Base-by-base conservation (phyloP, 2,329 filamentous ascomycete species). In the Aspergillus candidus region DNA sequence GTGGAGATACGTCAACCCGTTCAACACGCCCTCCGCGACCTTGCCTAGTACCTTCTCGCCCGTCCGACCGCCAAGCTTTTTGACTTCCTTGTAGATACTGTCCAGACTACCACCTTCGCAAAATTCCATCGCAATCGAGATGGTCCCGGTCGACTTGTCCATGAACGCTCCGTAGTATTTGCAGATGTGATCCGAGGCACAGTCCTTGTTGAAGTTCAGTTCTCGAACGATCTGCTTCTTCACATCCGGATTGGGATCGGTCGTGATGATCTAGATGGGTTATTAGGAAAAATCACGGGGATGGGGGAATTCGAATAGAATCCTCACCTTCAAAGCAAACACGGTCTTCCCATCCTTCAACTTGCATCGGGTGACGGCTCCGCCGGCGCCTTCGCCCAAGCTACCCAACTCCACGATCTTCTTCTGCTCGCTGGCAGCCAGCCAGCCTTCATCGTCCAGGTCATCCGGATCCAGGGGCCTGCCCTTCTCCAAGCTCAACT, bases 71-170 rank as follows among this genome's bases (percentile, higher is more conserved):
- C 91, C 91, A 2, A 97, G 79, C 56, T 93, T 88, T 73, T 95
- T 95, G 31, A 98, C 90, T 69, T 98, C 93, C 54, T 88, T 88
- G 73, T 98, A 98, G 53, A 98, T 93, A 63, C 88, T 93, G 71
- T 98, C 90, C 14, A 98, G 78, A 37, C 88, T 95, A 41, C 93
- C 93, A 46, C 93, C 93, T 69, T 97, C 93, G 64, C 93, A 98
- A 60, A 94, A 97, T 65, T 98, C 93, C 93, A 98, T 98, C 45
- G 89, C 90, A 61, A 98, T 98, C 38, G 88, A 95, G 55, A 98
- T 97, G 38, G 91, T 97, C 40, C 90, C 88, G 8, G 88, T 94
- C n/a, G 88, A 85, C 46, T 93, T 86, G 63, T 98, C 91, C 64
- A 94, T 88, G 65, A 97, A 98, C 33, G 91, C 91, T 51, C 93